These are phyloP conservation scores for Amborella trichopoda DNA, from an alignment of 164 flowering plant genomes.

Conservation along the genomic window DNA sequence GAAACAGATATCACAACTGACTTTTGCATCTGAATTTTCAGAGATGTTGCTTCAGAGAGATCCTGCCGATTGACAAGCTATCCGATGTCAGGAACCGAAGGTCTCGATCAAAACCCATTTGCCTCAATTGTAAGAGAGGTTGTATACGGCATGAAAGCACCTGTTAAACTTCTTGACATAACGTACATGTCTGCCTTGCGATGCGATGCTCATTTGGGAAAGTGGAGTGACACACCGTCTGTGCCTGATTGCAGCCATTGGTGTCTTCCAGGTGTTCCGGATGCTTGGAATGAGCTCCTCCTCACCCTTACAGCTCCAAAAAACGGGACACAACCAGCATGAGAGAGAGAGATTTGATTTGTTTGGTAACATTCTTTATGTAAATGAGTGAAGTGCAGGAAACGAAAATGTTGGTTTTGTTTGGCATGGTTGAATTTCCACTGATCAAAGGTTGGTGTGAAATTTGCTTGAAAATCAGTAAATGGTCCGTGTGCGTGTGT, in stretches of 20 bases:
- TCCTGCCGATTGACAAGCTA: constrained; percentile 26
- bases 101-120: constrained; percentile 29
- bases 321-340: not conserved
- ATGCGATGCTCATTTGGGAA: constrained; percentile 82
- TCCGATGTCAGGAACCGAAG: constrained; percentile 27
- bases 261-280: constrained; percentile 96
- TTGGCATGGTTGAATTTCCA: not conserved
- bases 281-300: constrained; percentile 75
- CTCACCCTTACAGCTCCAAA: constrained; percentile 16
- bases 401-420: not conserved
- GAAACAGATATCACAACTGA: too few relatives aligned
- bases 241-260: constrained; percentile 90
- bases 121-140: constrained; percentile 37
- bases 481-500: too few relatives aligned
- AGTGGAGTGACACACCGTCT: constrained; percentile 55
- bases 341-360: not conserved
- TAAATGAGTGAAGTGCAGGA: not conserved
- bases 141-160: constrained; percentile 35
- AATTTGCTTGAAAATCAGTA: too few relatives aligned
- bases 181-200: constrained; percentile 62
- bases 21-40: too few relatives aligned
- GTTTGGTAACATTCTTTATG: not conserved
- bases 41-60: not conserved
- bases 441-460: too few relatives aligned
- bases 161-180: constrained; percentile 48